phyloP scores from a whole-genome alignment of 768 basidiomycete genomes.

The Strobilomyces dryophilus region DNA sequence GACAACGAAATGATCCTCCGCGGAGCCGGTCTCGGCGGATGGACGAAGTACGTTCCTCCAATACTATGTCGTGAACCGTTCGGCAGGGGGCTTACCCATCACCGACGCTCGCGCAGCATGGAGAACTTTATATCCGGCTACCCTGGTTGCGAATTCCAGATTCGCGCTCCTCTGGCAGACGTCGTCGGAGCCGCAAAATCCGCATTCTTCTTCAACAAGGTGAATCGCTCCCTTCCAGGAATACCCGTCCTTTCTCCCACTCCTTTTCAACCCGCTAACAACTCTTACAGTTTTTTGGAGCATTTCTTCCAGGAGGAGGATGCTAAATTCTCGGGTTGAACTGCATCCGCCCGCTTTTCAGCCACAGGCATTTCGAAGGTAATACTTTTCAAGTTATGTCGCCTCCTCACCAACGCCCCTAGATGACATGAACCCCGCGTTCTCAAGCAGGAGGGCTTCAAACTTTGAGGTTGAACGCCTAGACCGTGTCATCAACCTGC shows the following conservation, averaged over 20 bases:
- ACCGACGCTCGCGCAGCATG: conserved; percentile 42
- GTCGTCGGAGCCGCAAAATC: conserved; percentile 65
- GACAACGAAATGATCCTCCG: conserved; percentile 57
- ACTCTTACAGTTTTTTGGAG: conserved; percentile 62
- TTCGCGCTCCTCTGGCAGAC: conserved; percentile 63
- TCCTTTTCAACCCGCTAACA: neutral
- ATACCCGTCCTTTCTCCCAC: neutral
- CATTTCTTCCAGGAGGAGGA: conserved; percentile 79
- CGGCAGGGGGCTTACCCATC: conserved; percentile 1
- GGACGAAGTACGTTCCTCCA: conserved; percentile 68
- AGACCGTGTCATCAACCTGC: conserved; percentile 73
- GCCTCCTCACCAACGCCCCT: conserved; percentile 8
- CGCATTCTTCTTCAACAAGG: conserved; percentile 83
- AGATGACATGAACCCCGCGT: conserved; percentile 76
- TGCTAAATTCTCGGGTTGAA: conserved; percentile 75
- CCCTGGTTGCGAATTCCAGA: conserved; percentile 79
- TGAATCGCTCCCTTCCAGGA: conserved; percentile 22
- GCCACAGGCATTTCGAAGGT: conserved; percentile 68
- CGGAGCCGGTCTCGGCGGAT: conserved; percentile 78
- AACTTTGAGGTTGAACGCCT: too few relatives aligned
- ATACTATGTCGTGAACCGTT: conserved; percentile 8
- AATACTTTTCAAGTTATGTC: neutral
- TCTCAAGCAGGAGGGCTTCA: conserved; percentile 69
- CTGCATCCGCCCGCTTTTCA: conserved; percentile 72
- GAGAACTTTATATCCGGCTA: conserved; percentile 78